Conservation (phyloP, 2,329 filamentous ascomycete species). For the Fusarium marasasianum region DNA sequence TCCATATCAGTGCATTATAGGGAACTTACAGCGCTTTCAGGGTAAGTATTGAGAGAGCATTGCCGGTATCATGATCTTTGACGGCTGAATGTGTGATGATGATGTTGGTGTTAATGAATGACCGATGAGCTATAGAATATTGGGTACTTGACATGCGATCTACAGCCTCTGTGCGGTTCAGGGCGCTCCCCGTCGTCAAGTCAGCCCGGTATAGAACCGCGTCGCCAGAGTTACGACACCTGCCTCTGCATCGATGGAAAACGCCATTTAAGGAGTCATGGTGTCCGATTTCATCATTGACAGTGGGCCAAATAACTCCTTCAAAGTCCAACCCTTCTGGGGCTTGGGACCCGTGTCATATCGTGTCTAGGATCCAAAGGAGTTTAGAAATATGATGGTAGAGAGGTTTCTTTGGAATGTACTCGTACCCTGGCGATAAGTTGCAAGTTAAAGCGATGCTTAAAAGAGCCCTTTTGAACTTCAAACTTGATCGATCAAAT, state of each 20-base stretch:
- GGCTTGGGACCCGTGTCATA: not conserved
- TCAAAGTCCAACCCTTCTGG: not conserved
- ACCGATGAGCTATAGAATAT: fast-evolving
- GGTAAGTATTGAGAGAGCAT: too few relatives aligned
- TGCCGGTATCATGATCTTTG: not conserved
- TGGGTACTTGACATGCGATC: not conserved
- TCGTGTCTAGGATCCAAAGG: not conserved
- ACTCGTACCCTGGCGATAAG: fast-evolving
- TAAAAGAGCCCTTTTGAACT: not conserved
- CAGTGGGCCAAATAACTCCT: not conserved
- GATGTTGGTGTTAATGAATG: not conserved
- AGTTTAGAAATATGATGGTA: fast-evolving
- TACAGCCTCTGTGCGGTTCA: not conserved
- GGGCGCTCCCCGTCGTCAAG: not conserved
- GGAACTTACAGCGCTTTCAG: too few relatives aligned
- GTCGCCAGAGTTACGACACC: not conserved
- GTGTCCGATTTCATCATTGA: not conserved
- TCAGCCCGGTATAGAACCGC: not conserved
- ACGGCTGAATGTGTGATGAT: not conserved
- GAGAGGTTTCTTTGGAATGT: fast-evolving
- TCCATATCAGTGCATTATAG: too few relatives aligned
- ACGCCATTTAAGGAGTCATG: fast-evolving
- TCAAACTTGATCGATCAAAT: fast-evolving
- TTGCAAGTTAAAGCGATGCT: fast-evolving
- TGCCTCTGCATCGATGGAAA: fast-evolving